These are phyloP conservation scores for Fusarium succisae DNA, from an alignment of 2,329 filamentous ascomycete species.

Conservation along the genomic window DNA sequence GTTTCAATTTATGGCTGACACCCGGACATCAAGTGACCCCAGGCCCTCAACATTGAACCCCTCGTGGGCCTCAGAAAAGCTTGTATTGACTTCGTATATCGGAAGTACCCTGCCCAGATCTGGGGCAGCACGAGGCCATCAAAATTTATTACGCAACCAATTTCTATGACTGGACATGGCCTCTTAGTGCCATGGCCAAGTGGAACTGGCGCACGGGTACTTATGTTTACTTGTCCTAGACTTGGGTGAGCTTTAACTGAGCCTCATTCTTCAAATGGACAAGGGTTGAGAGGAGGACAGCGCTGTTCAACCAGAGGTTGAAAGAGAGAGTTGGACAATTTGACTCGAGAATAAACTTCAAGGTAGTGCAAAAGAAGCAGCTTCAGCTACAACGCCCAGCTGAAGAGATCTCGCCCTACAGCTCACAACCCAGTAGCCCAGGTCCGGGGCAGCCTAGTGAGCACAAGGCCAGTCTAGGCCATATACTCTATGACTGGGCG, in stretches of 20 bases:
- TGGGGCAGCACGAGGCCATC: constrained; percentile 35
- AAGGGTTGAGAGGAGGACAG: neutral
- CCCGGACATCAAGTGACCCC: neutral
- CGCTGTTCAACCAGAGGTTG: neutral
- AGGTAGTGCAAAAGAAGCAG: neutral
- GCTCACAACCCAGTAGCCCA: neutral
- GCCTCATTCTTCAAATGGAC: constrained; percentile 18
- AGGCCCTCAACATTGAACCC: neutral
- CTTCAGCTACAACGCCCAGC: neutral
- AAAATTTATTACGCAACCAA: constrained; percentile 34
- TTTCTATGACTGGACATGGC: constrained; percentile 19
- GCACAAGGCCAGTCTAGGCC: constrained; percentile 12
- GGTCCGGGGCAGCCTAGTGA: constrained; percentile 20
- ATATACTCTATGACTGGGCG: constrained; percentile 8
- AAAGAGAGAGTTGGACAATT: neutral
- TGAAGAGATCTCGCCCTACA: neutral
- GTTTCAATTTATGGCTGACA: neutral
- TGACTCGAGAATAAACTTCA: neutral
- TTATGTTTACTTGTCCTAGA: constrained; percentile 30
- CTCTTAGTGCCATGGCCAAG: constrained; percentile 15
- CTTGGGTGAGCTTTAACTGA: constrained; percentile 14
- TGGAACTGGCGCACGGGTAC: constrained; percentile 28
- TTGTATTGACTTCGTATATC: constrained; percentile 33
- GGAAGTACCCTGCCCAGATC: constrained; percentile 32
- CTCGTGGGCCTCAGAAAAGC: constrained; percentile 19